Percentiles rank a stretch among this genome's conserved stretches.
Conservation (phyloP, 306 rosid genomes). For the Vachellia collinsii region DNA sequence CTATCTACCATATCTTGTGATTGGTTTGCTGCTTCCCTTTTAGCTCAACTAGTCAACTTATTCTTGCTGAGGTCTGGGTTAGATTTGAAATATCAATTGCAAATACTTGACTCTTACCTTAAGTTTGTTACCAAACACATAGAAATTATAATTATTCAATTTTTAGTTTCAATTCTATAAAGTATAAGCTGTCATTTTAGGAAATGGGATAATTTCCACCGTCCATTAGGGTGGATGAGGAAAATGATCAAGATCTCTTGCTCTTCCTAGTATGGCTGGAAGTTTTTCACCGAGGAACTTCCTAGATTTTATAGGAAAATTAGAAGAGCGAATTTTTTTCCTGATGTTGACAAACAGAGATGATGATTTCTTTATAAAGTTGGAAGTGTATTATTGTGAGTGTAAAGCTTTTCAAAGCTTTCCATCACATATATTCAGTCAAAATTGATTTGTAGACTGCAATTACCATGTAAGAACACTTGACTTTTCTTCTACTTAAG, state of each 20-base stretch:
- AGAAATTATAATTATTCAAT: conserved; percentile 7
- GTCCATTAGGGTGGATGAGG: background rate
- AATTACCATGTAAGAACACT: background rate
- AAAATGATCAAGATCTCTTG: background rate
- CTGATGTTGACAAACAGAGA: background rate
- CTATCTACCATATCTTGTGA: background rate
- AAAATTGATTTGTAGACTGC: conserved; percentile 1
- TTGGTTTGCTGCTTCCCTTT: conserved; percentile 1
- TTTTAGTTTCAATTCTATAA: background rate
- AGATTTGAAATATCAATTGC: background rate
- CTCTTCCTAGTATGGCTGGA: too few relatives aligned
- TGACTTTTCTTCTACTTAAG: background rate
- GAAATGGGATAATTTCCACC: background rate
- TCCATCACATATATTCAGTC: background rate
- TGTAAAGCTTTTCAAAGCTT: conserved; percentile 10
- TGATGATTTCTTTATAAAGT: background rate
- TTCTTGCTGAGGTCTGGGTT: background rate
- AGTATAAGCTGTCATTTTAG: background rate
- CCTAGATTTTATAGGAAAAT: background rate
- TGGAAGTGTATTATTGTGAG: background rate
- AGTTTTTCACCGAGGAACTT: background rate
- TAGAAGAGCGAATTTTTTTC: background rate
- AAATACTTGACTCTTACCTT: conserved; percentile 15
- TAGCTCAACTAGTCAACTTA: conserved; percentile 7
- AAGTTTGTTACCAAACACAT: conserved; percentile 20